Conservation (phyloP, 208 protist species). For the Porcisia deanei region DNA sequence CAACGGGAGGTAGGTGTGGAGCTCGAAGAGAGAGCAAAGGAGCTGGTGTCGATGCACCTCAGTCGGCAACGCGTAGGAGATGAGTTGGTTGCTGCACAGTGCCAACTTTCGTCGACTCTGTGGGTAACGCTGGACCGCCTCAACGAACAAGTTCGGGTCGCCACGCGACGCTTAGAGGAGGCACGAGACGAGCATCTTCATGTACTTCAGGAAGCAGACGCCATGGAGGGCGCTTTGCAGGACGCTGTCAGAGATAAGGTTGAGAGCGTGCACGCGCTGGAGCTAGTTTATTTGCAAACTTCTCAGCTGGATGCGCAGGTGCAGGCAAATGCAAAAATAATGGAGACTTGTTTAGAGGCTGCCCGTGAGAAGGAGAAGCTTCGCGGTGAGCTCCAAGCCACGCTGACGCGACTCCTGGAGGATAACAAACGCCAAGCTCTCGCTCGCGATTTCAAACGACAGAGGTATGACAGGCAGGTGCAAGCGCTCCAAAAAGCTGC, state of each 20-base stretch:
- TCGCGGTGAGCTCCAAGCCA: slow-evolving; percentile 15
- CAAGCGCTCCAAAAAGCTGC: slow-evolving; percentile 14
- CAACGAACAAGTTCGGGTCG: slow-evolving; percentile 19
- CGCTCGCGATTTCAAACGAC: slow-evolving; percentile 25
- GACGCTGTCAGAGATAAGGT: slow-evolving; percentile 43
- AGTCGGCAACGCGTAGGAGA: slow-evolving; percentile 42
- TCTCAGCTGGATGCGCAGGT: slow-evolving; percentile 42
- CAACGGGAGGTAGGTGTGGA: slow-evolving; percentile 27
- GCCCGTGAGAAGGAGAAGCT: slow-evolving; percentile 15
- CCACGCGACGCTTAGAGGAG: slow-evolving; percentile 25
- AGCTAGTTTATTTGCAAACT: slow-evolving; percentile 37
- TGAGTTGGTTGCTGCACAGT: slow-evolving; percentile 38
- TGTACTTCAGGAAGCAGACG: slow-evolving; percentile 39
- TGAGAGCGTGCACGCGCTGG: slow-evolving; percentile 43
- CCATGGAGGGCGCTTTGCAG: slow-evolving; percentile 34
- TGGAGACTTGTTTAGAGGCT: slow-evolving; percentile 25
- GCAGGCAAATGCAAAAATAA: slow-evolving; percentile 36
- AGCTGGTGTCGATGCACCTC: slow-evolving; percentile 34
- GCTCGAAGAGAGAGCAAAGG: slow-evolving; percentile 43
- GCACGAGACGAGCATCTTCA: slow-evolving; percentile 35
- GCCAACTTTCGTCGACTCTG: slow-evolving; percentile 37
- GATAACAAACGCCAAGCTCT: slow-evolving; percentile 19
- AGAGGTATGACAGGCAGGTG: slow-evolving; percentile 27
- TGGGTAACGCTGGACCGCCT: slow-evolving; percentile 38
- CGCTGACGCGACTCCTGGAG: slow-evolving; percentile 10